Conservation (phyloP, 2,329 filamentous ascomycete species). For the Pseudogymnoascus sp. region DNA sequence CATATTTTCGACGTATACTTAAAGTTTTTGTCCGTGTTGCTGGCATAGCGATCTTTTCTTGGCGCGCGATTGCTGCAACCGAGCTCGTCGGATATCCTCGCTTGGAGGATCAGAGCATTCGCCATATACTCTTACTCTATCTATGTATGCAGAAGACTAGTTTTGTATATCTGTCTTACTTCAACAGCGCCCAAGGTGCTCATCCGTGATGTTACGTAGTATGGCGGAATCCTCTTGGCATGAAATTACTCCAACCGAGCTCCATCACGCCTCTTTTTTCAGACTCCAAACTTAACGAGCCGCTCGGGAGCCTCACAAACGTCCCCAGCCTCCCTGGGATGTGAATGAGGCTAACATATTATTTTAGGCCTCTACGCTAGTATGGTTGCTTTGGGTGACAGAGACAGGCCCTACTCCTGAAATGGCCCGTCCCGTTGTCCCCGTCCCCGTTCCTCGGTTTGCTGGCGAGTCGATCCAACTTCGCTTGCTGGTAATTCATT, state of each 20-base stretch:
- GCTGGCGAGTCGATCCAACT: not conserved
- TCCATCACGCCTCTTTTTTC: not conserved
- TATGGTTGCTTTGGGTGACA: not conserved
- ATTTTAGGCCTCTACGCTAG: not conserved
- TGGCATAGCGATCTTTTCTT: not conserved
- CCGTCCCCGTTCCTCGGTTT: not conserved
- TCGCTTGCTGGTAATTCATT: not conserved
- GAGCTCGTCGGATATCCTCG: not conserved
- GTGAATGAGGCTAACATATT: conserved; percentile 1
- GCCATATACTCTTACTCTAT: not conserved
- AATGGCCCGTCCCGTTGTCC: not conserved
- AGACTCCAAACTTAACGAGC: not conserved
- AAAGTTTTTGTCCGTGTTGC: conserved; percentile 4
- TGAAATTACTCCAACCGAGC: not conserved
- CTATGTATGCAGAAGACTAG: not conserved
- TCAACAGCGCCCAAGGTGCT: not conserved
- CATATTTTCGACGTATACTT: conserved; percentile 3
- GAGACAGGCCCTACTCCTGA: conserved; percentile 1
- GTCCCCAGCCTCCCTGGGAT: not conserved
- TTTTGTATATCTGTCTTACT: not conserved
- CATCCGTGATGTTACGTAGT: not conserved
- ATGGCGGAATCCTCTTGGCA: not conserved
- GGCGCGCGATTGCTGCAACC: conserved; percentile 4
- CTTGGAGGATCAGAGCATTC: not conserved
- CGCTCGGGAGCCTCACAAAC: not conserved